Percentiles rank a stretch among this genome's conserved stretches.
These are phyloP conservation scores for Annulohypoxylon maeteangense DNA, from an alignment of 495 filamentous ascomycete genomes.

Conservation along the genomic window DNA sequence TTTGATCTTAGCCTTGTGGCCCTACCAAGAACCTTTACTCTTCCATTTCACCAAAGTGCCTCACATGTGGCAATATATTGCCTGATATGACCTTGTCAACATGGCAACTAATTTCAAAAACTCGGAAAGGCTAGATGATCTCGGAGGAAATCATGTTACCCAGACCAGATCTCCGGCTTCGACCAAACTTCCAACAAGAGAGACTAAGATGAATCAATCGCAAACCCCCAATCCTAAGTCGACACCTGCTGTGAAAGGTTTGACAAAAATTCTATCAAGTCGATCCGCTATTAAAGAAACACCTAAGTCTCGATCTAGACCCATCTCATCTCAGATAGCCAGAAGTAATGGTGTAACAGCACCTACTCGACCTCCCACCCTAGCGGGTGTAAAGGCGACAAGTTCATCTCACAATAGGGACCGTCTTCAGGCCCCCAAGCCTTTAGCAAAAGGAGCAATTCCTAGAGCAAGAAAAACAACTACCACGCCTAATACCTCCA, in stretches of 20 bases:
- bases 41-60: neutral
- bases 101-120: conserved; percentile 11
- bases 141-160: neutral
- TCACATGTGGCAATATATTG: neutral
- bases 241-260: conserved; percentile 22
- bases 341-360: neutral
- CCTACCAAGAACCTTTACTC: neutral
- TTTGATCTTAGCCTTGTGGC: neutral
- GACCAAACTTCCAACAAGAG: neutral
- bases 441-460: neutral
- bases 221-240: neutral
- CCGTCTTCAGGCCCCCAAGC: neutral
- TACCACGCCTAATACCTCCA: neutral
- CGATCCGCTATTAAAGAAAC: conserved; percentile 7
- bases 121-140: neutral
- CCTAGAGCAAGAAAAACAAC: neutral
- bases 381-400: neutral
- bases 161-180: neutral
- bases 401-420: neutral
- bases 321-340: neutral
- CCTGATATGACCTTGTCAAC: conserved; percentile 5
- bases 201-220: neutral
- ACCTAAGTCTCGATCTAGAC: neutral
- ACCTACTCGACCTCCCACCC: neutral
- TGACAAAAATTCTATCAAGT: neutral